A percentile compares a stretch with the other conserved stretches of the same genome.
Conservation (phyloP, 306 rosid species). For the Canavalia ensiformis region DNA sequence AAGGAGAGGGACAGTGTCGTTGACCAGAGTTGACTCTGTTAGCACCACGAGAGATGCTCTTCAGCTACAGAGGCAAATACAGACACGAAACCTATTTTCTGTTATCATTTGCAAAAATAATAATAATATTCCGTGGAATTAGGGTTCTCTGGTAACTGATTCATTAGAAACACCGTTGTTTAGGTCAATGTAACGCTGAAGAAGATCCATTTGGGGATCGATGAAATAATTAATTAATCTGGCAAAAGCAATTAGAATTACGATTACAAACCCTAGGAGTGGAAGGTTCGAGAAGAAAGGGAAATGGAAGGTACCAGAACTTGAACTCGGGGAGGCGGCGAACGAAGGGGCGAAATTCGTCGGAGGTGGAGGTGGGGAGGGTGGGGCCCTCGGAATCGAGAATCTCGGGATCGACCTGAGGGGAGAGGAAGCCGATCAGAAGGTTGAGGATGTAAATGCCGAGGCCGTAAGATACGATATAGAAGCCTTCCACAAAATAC, state of each 20-base stretch:
- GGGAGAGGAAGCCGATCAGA: conserved; percentile 88
- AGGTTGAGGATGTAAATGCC: conserved; percentile 94
- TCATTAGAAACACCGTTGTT: background rate
- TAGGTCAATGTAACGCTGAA: background rate
- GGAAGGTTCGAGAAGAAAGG: conserved; percentile 5
- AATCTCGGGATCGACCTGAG: conserved; percentile 97
- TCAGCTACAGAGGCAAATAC: background rate
- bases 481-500: conserved; percentile 83
- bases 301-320: conserved; percentile 66
- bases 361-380: conserved; percentile 82
- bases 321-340: conserved; percentile 97
- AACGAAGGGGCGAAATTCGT: conserved; percentile 95
- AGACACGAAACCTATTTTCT: background rate
- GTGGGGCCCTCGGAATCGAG: conserved; percentile 74
- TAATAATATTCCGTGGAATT: background rate
- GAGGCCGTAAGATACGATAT: conserved; percentile 85
- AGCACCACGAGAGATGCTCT: background rate
- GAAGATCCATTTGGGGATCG: background rate
- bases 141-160: background rate
- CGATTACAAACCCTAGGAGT: conserved; percentile 18
- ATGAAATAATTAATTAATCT: background rate
- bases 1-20: background rate
- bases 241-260: conserved; percentile 5
- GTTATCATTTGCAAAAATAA: background rate
- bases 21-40: background rate